phyloP scores from a whole-genome alignment of 2,329 filamentous ascomycete genomes.

The Penicillium sp. region DNA sequence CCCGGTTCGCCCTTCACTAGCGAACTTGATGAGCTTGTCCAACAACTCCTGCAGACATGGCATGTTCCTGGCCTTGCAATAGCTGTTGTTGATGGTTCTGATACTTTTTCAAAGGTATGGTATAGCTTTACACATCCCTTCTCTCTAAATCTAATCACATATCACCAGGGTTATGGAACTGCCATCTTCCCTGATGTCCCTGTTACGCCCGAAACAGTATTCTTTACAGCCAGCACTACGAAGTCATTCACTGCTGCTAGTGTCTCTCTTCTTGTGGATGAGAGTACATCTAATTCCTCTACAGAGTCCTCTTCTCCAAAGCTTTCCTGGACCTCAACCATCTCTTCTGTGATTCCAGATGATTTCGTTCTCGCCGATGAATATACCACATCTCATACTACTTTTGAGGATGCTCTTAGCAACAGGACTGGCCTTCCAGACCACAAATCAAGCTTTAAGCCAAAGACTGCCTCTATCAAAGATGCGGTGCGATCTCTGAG shows the following conservation, averaged over 20 bases:
- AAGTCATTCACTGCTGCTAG: constrained; percentile 6
- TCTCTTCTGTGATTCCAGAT: neutral
- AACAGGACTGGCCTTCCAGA: constrained; percentile 3
- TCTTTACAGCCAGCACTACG: constrained; percentile 2
- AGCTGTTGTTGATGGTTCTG: neutral
- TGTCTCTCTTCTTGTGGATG: neutral
- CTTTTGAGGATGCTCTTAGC: constrained; percentile 6
- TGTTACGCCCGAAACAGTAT: constrained; percentile 1
- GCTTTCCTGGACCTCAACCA: neutral
- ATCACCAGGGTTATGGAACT: neutral
- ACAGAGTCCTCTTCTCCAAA: neutral
- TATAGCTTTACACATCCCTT: neutral
- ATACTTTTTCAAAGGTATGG: constrained; percentile 1
- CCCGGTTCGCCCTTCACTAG: neutral
- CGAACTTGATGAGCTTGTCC: neutral
- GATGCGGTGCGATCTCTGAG: neutral
- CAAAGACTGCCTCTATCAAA: neutral
- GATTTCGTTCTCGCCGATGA: neutral
- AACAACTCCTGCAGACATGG: neutral
- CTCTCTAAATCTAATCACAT: neutral
- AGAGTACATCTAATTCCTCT: neutral
- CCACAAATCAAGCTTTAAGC: constrained; percentile 1
- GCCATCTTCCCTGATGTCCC: neutral
- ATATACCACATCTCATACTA: neutral
- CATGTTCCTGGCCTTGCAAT: constrained; percentile 1